These are phyloP conservation scores for Bathelium albidoporum DNA, from an alignment of 495 filamentous ascomycete species.

Conservation along the genomic window DNA sequence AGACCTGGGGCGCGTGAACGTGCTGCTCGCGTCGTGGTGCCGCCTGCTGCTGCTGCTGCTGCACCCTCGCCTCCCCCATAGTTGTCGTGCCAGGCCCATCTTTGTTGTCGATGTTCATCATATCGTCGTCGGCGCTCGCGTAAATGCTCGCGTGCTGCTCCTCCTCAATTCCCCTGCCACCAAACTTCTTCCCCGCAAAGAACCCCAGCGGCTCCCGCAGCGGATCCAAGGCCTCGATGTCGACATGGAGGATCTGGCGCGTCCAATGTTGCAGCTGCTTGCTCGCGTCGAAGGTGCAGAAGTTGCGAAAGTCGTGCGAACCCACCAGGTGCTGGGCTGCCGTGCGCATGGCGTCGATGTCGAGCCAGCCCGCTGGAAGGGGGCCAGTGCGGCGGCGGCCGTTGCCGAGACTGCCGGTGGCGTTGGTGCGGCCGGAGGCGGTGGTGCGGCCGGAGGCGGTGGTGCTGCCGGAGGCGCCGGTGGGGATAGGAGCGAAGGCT, in stretches of 20 bases:
- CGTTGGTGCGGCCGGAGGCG: slow-evolving; percentile 28
- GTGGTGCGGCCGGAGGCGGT: slow-evolving; percentile 30
- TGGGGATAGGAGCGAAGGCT: slow-evolving; percentile 55
- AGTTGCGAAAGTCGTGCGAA: slow-evolving; percentile 88
- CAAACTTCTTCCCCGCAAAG: slow-evolving; percentile 5
- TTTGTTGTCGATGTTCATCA: too few species aligned
- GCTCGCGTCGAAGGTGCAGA: slow-evolving; percentile 78
- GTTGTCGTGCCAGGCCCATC: not conserved
- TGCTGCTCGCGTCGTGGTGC: too few species aligned
- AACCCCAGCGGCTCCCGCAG: slow-evolving; percentile 13
- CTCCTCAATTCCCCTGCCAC: not conserved
- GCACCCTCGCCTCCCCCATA: not conserved
- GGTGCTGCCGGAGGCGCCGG: slow-evolving; percentile 6
- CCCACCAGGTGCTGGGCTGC: slow-evolving; percentile 74
- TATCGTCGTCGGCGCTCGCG: too few species aligned
- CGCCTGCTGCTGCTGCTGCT: slow-evolving; percentile 14
- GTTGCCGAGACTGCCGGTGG: not conserved
- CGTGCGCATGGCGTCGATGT: slow-evolving; percentile 75
- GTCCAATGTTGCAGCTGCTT: slow-evolving; percentile 80
- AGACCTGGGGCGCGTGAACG: slow-evolving; percentile 36
- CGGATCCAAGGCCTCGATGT: slow-evolving; percentile 53
- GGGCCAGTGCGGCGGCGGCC: not conserved
- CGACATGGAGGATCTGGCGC: slow-evolving; percentile 62
- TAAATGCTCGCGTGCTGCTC: too few species aligned
- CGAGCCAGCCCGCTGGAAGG: slow-evolving; percentile 44